Conservation (phyloP, 148 eudicot species). For the Chenopodium suecicum region DNA sequence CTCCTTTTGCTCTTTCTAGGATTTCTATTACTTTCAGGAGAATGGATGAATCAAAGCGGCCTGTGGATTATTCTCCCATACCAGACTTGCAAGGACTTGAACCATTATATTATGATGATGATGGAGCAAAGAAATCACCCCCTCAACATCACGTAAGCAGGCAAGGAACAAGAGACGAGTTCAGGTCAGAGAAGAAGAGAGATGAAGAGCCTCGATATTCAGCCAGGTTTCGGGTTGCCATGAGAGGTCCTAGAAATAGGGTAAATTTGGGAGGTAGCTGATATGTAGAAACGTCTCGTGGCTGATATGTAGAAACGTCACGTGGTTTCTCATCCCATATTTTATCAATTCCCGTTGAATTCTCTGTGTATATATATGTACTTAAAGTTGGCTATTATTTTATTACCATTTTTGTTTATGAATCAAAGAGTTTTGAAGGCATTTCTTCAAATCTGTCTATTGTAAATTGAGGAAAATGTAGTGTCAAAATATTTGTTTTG, state of each 20-base stretch:
- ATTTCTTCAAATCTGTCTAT: neutral
- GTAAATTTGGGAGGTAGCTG: slow-evolving; percentile 18
- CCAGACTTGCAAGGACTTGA: slow-evolving; percentile 41
- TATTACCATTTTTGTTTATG: neutral
- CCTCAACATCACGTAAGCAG: slow-evolving; percentile 9
- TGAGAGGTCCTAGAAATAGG: slow-evolving; percentile 26
- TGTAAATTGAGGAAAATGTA: neutral
- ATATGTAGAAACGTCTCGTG: neutral
- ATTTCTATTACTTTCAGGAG: slow-evolving; percentile 50
- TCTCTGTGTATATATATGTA: neutral
- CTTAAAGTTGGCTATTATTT: neutral
- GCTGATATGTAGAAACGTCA: too few species aligned
- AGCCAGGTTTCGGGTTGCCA: slow-evolving; percentile 27
- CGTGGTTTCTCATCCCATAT: neutral
- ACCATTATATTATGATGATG: slow-evolving; percentile 35
- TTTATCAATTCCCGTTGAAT: neutral
- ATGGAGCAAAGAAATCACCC: slow-evolving; percentile 13
- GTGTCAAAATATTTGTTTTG: too few species aligned
- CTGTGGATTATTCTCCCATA: slow-evolving; percentile 30
- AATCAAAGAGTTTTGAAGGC: neutral
- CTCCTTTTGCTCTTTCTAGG: slow-evolving; percentile 20
- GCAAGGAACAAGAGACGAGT: slow-evolving; percentile 28
- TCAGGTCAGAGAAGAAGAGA: slow-evolving; percentile 34
- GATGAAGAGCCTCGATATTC: slow-evolving; percentile 37
- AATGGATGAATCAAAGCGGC: slow-evolving; percentile 50